phyloP scores from a whole-genome alignment of 345 rosid species.

The Lumnitzera racemosa region DNA sequence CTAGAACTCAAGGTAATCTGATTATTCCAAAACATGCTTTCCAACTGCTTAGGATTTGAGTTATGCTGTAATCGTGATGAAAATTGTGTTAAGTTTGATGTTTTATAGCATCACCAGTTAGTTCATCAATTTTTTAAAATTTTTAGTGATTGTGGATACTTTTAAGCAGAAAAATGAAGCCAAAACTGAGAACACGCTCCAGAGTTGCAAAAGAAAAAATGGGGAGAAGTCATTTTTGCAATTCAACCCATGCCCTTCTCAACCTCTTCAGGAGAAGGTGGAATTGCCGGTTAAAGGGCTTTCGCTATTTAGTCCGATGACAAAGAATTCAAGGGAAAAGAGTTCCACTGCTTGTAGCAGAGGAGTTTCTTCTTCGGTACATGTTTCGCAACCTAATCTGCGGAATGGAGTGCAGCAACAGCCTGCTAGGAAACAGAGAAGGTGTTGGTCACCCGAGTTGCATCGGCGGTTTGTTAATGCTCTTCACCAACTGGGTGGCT shows the following conservation, averaged over 20 bases:
- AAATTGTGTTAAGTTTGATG: too few relatives aligned
- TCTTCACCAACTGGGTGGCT: conserved; percentile 83
- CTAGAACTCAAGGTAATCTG: conserved; percentile 43
- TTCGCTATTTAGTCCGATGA: conserved; percentile 46
- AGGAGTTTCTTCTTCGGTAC: conserved; percentile 30
- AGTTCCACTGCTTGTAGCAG: conserved; percentile 37
- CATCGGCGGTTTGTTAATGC: conserved; percentile 82
- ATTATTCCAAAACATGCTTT: neutral
- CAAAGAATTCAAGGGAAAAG: conserved; percentile 48
- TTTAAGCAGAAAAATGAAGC: conserved; percentile 17
- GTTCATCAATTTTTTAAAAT: neutral
- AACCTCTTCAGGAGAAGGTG: conserved; percentile 18
- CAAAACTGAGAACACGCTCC: conserved; percentile 19
- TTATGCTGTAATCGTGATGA: neutral
- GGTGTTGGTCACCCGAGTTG: conserved; percentile 94
- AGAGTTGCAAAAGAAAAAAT: conserved; percentile 23
- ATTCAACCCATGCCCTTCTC: conserved; percentile 22
- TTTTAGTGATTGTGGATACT: neutral
- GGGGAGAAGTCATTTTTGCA: conserved; percentile 33
- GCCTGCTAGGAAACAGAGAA: conserved; percentile 71
- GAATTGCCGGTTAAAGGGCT: conserved; percentile 28
- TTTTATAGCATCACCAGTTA: too few relatives aligned
- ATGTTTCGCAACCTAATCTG: conserved; percentile 24
- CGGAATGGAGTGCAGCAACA: conserved; percentile 37
- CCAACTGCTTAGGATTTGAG: neutral